Base-by-base conservation (phyloP, 164 flowering plant species). In the Annona squamosa region DNA sequence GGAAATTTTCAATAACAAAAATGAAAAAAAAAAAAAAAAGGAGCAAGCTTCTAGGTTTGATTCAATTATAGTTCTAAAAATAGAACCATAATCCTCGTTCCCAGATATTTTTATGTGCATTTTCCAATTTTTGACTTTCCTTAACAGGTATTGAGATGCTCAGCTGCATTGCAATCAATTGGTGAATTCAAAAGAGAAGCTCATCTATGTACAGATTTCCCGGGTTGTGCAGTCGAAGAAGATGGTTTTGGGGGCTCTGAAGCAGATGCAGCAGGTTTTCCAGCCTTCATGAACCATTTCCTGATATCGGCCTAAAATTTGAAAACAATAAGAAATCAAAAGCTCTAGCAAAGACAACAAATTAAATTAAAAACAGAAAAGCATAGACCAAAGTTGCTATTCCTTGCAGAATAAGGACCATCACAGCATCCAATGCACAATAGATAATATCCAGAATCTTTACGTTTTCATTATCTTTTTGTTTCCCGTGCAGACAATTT, bases 201-300 rank as follows among this genome's bases (percentile, higher is more conserved):
- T 46, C 44, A 3, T 63, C 9, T 16, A 64, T 65, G 83, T 73
- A 88, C 91, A 26, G 79, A 48, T 63, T 81, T 81, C 65, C 70
- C 65, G 7, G 74, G 73, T 2, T 79, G 26, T 5, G 48, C 13
- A 17, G 59, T 71, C 0, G 82, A 64, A 18, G 83, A 17, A 17
- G 72, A 46, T 64, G 82, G 80, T 47, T 81, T 81, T 69, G 68
- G 68, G 4, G 77, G 74, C 10, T 78, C 41, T 6, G 63, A 19
- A 43, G 46, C 73, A 0, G 78, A 64, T 18, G 82, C 41, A 52
- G 72, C 67, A 59, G 85, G 68, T 43, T 82, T 81, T 6, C 64
- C 78, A 26, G 87, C 77, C 82, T 85, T 86, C 88, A 90, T 85
- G 74, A 94, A 91, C 97, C 97, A 94, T 80, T 92, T 94, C 78